These are phyloP conservation scores for Limnomonas spitsbergensis DNA, from an alignment of 139 green algal species.

Conservation along the genomic window DNA sequence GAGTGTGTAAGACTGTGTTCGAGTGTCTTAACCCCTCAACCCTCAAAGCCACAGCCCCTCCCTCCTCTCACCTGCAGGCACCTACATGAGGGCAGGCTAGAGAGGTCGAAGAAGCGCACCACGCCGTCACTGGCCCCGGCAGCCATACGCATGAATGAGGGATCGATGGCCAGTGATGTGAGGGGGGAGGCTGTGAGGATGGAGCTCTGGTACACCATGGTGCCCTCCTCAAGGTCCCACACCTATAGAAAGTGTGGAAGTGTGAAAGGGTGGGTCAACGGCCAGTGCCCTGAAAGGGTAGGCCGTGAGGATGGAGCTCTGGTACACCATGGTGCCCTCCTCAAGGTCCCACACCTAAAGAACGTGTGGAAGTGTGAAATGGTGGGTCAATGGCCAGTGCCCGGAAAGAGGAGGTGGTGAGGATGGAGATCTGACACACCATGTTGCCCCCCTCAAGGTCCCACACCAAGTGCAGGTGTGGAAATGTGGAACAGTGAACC, in stretches of 20 bases:
- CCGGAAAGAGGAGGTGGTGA: conserved; percentile 34
- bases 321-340: conserved; percentile 21
- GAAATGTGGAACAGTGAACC: conserved; percentile 30
- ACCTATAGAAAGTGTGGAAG: conserved; percentile 17
- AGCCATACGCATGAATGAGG: conserved; percentile 30
- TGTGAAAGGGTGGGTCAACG: conserved; percentile 34
- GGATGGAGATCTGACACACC: conserved; percentile 30
- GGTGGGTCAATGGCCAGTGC: conserved; percentile 37
- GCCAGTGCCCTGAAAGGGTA: conserved; percentile 31
- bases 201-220: conserved; percentile 27
- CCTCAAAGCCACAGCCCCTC: no score
- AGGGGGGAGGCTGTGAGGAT: conserved; percentile 40
- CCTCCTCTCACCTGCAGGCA: conserved; percentile 24
- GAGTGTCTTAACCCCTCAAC: no score
- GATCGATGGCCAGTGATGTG: conserved; percentile 35
- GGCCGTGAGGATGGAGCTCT: conserved; percentile 37
- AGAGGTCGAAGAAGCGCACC: conserved; percentile 47
- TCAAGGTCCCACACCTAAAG: conserved; percentile 46
- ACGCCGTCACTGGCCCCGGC: conserved; percentile 42
- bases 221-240: conserved; percentile 44
- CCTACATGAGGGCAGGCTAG: conserved; percentile 18
- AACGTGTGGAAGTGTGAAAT: conserved; percentile 1
- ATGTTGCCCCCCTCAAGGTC: conserved; percentile 36
- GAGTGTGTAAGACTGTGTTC: no score
- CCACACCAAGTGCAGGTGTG: conserved; percentile 28